Evolutionary conservation across 2,329 filamentous ascomycete species (phyloP).

Genomic region (Rhynchosporium agropyri): DNA sequence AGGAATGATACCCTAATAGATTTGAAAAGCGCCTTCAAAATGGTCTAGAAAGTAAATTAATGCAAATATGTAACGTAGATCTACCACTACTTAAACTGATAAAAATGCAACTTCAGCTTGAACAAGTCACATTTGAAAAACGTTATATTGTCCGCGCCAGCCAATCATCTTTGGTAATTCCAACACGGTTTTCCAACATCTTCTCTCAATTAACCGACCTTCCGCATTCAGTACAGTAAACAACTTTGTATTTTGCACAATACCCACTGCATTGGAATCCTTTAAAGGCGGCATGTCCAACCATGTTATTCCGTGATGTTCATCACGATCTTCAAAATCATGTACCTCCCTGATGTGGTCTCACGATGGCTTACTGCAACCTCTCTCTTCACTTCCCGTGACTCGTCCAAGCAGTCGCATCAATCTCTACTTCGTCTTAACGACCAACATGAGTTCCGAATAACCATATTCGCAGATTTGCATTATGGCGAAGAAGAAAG

Average conservation of each 20-base stretch:
- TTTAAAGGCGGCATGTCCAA: constrained; percentile 6
- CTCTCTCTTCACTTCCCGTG: constrained; percentile 9
- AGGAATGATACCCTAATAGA: background rate
- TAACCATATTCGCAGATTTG: constrained; percentile 66
- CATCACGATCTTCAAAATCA: constrained; percentile 18
- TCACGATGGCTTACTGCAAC: constrained; percentile 18
- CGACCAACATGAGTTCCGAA: constrained; percentile 29
- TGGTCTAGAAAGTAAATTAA: background rate
- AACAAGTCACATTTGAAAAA: background rate
- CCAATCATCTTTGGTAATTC: background rate
- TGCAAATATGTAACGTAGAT: background rate
- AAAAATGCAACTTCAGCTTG: background rate
- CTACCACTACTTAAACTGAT: background rate
- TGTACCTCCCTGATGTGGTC: constrained; percentile 19
- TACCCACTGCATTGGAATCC: constrained; percentile 5
- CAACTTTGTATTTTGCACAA: background rate
- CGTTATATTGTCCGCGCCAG: background rate
- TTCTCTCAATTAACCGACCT: constrained; percentile 7
- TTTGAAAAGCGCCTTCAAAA: background rate
- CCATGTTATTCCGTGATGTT: background rate
- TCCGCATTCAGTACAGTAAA: constrained; percentile 5
- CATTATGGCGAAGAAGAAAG: constrained; percentile 64
- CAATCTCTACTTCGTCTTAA: constrained; percentile 27
- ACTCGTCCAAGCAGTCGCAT: constrained; percentile 4
- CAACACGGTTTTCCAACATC: constrained; percentile 11